Base-by-base conservation (phyloP, 495 filamentous ascomycete species). In the Talaromyces ruber region DNA sequence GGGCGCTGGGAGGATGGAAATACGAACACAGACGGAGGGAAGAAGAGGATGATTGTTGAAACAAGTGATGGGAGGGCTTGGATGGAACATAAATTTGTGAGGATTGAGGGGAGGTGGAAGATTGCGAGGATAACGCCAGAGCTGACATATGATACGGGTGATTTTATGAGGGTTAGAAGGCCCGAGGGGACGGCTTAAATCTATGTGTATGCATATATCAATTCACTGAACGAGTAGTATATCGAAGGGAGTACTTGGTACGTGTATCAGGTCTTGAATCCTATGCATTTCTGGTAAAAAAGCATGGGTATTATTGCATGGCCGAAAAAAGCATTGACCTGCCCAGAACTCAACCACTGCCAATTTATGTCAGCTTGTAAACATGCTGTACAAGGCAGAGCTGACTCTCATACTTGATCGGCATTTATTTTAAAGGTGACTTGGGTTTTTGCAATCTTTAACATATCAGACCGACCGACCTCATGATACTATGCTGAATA, bases 151-250 rank as follows among this genome's bases (percentile, higher is more conserved):
- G 55, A 66, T 28, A 65, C 67, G 2, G 67, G 67, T 6, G 67
- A 69, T 60, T 69, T 60, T 12, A 51, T 61, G 39, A 90, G 71
- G 18, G 6, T 59, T 26, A 9, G 32, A 11, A 57, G 54, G 54
- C 54, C 54, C 3, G 54, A 57, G 29, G 54, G 54, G 24, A 26
- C 25, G 54, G 25, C 54, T 28, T 57, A 18, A 57, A 16, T 34
- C 32, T 2, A n/a, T 34, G 32, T 34, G 6, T 29, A 2, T 34
- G 6, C 11, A n/a, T 34, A 14, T 34, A 34, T 12, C 1, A 11
- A 34, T 34, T 12, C 2, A 34, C 14, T 34, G 3, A 29, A n/a
- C n/a, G n/a, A n/a, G n/a, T n/a, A n/a, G n/a, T n/a, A n/a, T n/a
- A n/a, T n/a, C n/a, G n/a, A n/a, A n/a, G n/a, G n/a, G n/a, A n/a